Evolutionary conservation across 768 basidiomycete genomes (phyloP).

Genomic region (Leccinellum albellum): DNA sequence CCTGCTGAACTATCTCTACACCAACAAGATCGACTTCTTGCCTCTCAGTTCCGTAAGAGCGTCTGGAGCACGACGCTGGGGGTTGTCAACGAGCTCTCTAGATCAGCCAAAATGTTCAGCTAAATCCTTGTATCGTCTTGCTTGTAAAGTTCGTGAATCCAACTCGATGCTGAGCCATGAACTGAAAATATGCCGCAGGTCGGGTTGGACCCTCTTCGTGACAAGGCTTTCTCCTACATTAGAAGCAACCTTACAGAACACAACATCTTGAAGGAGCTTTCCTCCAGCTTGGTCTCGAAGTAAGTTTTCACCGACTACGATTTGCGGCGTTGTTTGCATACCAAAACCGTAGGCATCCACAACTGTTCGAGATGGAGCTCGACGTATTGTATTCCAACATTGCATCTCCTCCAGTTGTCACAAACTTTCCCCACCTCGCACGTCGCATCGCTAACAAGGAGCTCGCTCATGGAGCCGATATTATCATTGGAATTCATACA

Average conservation of each 20-base stretch:
- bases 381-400: background rate
- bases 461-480: background rate
- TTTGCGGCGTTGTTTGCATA: background rate
- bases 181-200: background rate
- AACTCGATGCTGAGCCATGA: background rate
- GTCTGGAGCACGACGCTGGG: background rate
- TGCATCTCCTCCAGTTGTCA: background rate
- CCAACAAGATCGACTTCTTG: background rate
- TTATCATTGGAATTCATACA: background rate
- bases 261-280: background rate
- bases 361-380: background rate
- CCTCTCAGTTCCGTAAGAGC: background rate
- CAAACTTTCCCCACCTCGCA: background rate
- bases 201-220: background rate
- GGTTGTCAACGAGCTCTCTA: background rate
- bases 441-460: background rate
- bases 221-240: background rate
- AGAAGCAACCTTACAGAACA: background rate
- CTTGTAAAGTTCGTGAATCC: background rate
- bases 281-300: background rate
- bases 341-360: background rate
- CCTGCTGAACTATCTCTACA: background rate
- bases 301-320: background rate
- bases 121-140: background rate
- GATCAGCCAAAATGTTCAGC: background rate